Base-by-base conservation (phyloP, 768 basidiomycete genomes). In the Hemileccinum impolitum region DNA sequence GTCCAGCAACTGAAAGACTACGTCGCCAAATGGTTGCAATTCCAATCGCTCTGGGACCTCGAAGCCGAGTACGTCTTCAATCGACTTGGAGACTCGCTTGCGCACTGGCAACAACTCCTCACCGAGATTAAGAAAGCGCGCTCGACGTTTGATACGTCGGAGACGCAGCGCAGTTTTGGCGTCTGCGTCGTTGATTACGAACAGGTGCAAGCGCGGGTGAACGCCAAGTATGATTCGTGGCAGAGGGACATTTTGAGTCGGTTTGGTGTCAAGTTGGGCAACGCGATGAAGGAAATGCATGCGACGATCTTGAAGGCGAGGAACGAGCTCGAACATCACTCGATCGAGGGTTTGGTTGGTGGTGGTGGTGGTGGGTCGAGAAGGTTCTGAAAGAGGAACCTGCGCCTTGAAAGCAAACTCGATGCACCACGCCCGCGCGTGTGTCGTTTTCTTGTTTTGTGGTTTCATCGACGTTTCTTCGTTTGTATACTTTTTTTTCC, bases 141-240 rank as follows among this genome's bases (percentile, higher is more conserved):
- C 0, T 84, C 93, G 46, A 97, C 94, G 15, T 98, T 99, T 63
- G 96, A 99, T 69, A 98, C 92, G 17, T 89, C 91, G 23, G 96
- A 96, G 59, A 94, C 91, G 9, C 85, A 87, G 60, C 91, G 87
- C 56, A 81, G 81, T 40, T 96, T 98, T 63, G 94, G 94, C 1
- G 89, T 94, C 10, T 94, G 91, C 62, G 81, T 94, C 38, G 87
- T 99, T 60, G 91, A 97, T 69, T 99, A 97, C 68, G 95, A 98
- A 67, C 94, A 95, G 68, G 96, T 97, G 23, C 96, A 99, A 70
- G 81, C 90, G 39, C 81, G 94, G 57, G 96, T 99, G 61, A 97
- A 97, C 68, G 92, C 94, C 51, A 98, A 97, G 73, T 99, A 99
- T 66, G 96, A 98, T 65, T 75, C 91, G 17, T 98, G 96, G 95